A percentile compares a stretch with the other conserved stretches of the same genome.
Conservation (phyloP, 1,139 yeast species). For the Scheffersomyces segobiensis region DNA sequence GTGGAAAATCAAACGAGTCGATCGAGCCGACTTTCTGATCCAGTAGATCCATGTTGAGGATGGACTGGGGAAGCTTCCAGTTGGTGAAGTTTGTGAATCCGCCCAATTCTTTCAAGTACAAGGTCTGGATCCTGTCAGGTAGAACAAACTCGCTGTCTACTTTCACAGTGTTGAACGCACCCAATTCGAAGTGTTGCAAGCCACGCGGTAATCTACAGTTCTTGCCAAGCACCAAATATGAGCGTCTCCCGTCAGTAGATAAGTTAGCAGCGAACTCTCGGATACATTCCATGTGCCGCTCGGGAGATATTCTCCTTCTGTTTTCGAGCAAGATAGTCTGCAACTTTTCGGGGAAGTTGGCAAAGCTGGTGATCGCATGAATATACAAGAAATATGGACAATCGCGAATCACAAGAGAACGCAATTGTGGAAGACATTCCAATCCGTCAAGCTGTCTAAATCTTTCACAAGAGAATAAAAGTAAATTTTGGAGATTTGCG, state of each 20-base stretch:
- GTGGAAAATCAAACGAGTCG: not conserved
- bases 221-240: not conserved
- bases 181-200: not conserved
- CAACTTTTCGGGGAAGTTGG: not conserved
- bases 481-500: not conserved
- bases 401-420: not conserved
- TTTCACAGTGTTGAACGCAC: not conserved
- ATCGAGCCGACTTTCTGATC: not conserved
- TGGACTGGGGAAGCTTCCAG: not conserved
- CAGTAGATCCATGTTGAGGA: not conserved
- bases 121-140: not conserved
- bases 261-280: not conserved
- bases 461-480: not conserved
- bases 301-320: not conserved
- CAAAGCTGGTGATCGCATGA: not conserved
- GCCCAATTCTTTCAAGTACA: not conserved
- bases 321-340: not conserved
- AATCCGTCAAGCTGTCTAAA: not conserved
- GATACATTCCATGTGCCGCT: not conserved
- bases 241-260: not conserved
- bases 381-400: slow-evolving; percentile 1
- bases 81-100: not conserved
- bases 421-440: not conserved
- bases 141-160: not conserved
- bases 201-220: not conserved